Base-by-base conservation (phyloP, 139 green algal species). In the Chlorella sp. region DNA sequence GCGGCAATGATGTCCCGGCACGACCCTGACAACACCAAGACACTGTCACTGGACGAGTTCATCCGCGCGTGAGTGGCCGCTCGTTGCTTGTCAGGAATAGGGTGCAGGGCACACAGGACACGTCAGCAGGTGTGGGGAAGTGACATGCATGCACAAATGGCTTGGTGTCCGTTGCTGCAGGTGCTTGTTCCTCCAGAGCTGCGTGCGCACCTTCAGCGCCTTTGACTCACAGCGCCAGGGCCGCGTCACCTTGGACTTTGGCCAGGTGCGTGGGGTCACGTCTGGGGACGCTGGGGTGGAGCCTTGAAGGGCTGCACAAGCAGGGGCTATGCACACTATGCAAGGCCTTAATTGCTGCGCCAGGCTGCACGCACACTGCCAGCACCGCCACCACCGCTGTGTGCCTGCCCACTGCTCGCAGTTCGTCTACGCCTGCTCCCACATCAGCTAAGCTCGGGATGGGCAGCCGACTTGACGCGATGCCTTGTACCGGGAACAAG, bases 181-280 rank as follows among this genome's bases (percentile, higher is more conserved):
- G 66, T 83, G 68, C 22, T 60, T 89, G 3, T 87, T 89, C 61
- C 71, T 86, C 42, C 78, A 82, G 31, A 79, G 60, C 50, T 78
- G 78, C 23, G 70, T 68, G 27, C 75, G 74, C 27, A 85, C 80
- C 4, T 89, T 89, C 62, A 66, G 36, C 5, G 81, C 84, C 2
- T 89, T 89, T 76, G 84, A 87, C 64, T 5, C 69, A 2, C 60
- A 77, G 31, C 35, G 63, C 3, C 74, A 51, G 5, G 79, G 79
- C 26, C 29, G 33, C 26, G 74, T 89, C 31, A 76, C 68, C 1
- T 67, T 89, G 30, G 74, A 85, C 59, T 87, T 83, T 71, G 67
- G 67, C 3, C 67, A 72, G 67, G 67, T 71, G 30, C 30, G 62
- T 3, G 6, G 31, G 62, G n/a, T 31, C 90, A 27, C 22, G 55